Evolutionary conservation across 2,329 filamentous ascomycete genomes (phyloP), one percentile per base, ranked within the genome.

Genomic region (Penicillium janthinellum): DNA sequence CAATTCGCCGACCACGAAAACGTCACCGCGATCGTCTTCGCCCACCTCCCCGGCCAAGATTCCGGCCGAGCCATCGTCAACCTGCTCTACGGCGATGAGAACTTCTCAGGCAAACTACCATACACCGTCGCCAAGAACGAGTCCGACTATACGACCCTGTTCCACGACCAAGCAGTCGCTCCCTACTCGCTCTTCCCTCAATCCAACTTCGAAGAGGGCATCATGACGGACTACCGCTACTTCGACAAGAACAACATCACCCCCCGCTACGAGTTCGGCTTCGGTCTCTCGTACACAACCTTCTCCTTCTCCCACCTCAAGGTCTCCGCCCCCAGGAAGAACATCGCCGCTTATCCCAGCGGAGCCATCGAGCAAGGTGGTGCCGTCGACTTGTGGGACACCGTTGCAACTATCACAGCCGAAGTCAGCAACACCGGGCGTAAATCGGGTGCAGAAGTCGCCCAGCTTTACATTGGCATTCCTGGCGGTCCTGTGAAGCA

Each of bases 41-140:
- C 88, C 31, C 88, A 88, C 66, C 80, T 91, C 22, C 88, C 88
- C 0, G 88, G 88, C 20, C 86, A 91, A 70, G 87, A 92, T 75
- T 89, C 84, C 63, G 89, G 89, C 11, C 91, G 91, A 65, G 83
- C 88, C 0, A 84, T 91, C 37, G 87, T 87, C 1, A 88, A 91
- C 69, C 79, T 91, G 25, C 81, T 91, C 7, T 91, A 90, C 72
- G 89, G 89, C 51, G 78, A 79, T 55, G 79, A 83, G 66, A 87
- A 86, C 71, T 85, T 85, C 34, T 82, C 82, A 55, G 85, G 80
- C 66, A 87, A 86, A 75, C 74, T 83, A 6, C 82, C 84, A 17
- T 87, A 87, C 74, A 86, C 84, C 22, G 78, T 85, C 67, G 85
- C 81, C 31, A 74, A 73, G 57, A 75, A 77, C 11, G 79, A 77